Evolutionary conservation across 2,329 filamentous ascomycete genomes (phyloP).

Genomic region (Gnomoniopsis sp.): DNA sequence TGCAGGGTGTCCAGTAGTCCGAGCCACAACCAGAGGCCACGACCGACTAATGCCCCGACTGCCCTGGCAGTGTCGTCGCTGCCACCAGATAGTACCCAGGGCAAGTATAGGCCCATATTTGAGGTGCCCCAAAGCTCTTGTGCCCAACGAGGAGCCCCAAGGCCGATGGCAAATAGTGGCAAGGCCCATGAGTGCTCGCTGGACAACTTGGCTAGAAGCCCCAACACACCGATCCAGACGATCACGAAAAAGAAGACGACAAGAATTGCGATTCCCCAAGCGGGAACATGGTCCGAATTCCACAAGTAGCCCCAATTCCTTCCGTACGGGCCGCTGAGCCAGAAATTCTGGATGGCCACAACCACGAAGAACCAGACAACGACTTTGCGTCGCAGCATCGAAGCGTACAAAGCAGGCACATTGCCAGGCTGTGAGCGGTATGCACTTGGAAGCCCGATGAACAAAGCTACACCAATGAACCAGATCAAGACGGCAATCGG

Average conservation of each 20-base stretch:
- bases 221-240: conserved; percentile 52
- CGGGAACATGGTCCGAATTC: conserved; percentile 42
- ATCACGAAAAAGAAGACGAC: conserved; percentile 50
- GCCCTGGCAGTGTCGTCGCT: conserved; percentile 34
- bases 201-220: conserved; percentile 47
- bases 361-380: conserved; percentile 61
- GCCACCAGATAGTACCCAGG: conserved; percentile 49
- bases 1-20: conserved; percentile 60
- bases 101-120: conserved; percentile 55
- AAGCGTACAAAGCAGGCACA: conserved; percentile 59
- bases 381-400: conserved; percentile 57
- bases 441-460: conserved; percentile 58
- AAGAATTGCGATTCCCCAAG: conserved; percentile 54
- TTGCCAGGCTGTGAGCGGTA: conserved; percentile 59
- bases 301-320: conserved; percentile 60
- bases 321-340: conserved; percentile 60
- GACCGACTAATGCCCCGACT: conserved; percentile 49
- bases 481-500: conserved; percentile 56
- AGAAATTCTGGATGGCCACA: conserved; percentile 62
- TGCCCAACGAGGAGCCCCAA: conserved; percentile 61
- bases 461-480: conserved; percentile 50
- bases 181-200: conserved; percentile 62
- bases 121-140: conserved; percentile 64
- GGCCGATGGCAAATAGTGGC: conserved; percentile 61
- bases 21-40: conserved; percentile 61